phyloP scores from a whole-genome alignment of 148 eudicot genomes.

The Vaccinium macrocarpon region DNA sequence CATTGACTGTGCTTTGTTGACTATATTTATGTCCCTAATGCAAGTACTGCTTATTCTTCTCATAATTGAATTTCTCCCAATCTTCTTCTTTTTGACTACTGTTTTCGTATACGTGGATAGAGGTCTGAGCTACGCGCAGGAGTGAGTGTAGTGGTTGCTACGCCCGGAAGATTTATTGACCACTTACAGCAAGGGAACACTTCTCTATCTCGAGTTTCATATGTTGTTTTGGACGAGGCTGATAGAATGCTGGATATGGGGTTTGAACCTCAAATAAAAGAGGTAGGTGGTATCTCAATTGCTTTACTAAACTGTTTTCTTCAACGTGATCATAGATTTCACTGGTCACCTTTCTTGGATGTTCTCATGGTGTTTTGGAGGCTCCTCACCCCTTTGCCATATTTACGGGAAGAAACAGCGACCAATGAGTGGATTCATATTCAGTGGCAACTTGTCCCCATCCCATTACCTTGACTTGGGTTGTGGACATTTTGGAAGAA shows the following conservation, averaged over 20 bases:
- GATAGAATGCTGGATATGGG: slow-evolving; percentile 67
- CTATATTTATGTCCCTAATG: not conserved
- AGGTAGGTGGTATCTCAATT: slow-evolving; percentile 26
- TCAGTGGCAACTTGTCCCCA: not conserved
- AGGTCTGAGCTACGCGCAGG: slow-evolving; percentile 56
- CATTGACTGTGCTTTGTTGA: not conserved
- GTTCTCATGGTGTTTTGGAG: not conserved
- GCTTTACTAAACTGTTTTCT: slow-evolving; percentile 14
- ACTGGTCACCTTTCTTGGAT: not conserved
- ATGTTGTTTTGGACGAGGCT: slow-evolving; percentile 54
- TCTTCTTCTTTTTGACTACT: slow-evolving; percentile 4
- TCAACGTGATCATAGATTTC: not conserved
- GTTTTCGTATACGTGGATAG: slow-evolving; percentile 26
- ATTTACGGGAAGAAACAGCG: not conserved
- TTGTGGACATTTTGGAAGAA: not conserved
- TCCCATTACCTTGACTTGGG: not conserved
- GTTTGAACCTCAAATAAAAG: slow-evolving; percentile 55
- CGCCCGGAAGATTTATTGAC: slow-evolving; percentile 61
- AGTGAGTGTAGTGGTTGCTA: slow-evolving; percentile 50
- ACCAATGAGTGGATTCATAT: not conserved
- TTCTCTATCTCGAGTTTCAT: slow-evolving; percentile 43
- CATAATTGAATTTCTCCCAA: not conserved
- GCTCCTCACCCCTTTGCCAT: not conserved
- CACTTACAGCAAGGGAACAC: slow-evolving; percentile 53
- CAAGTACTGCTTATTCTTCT: not conserved